phyloP scores from a whole-genome alignment of 2,329 filamentous ascomycete genomes.

The Cercospora nicotianae region DNA sequence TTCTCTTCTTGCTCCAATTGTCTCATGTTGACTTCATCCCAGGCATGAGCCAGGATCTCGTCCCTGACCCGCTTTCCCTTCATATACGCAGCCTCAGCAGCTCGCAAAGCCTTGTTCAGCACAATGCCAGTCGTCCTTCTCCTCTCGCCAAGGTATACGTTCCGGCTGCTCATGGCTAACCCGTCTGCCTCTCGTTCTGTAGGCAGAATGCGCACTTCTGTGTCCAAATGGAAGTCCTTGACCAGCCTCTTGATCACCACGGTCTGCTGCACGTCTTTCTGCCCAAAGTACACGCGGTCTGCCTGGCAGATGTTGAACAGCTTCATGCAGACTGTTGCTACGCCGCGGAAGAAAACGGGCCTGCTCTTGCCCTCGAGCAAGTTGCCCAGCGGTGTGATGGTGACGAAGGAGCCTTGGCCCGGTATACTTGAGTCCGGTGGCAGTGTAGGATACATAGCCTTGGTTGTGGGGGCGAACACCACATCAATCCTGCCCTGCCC shows the following conservation, averaged over 20 bases:
- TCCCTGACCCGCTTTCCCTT: slow-evolving; percentile 56
- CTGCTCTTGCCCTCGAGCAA: slow-evolving; percentile 81
- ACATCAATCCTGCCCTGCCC: slow-evolving; percentile 68
- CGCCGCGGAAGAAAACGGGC: slow-evolving; percentile 93
- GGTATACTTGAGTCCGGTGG: slow-evolving; percentile 70
- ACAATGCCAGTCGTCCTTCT: slow-evolving; percentile 72
- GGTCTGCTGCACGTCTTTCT: slow-evolving; percentile 97
- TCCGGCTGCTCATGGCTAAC: slow-evolving; percentile 86
- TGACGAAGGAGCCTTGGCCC: slow-evolving; percentile 85
- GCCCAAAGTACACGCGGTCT: slow-evolving; percentile 85
- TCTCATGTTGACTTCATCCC: slow-evolving; percentile 57
- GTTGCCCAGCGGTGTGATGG: slow-evolving; percentile 78
- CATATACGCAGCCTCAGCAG: slow-evolving; percentile 68
- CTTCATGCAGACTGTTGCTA: slow-evolving; percentile 95
- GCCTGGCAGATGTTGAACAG: slow-evolving; percentile 80
- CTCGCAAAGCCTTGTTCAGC: slow-evolving; percentile 66
- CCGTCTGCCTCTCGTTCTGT: slow-evolving; percentile 79
- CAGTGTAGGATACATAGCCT: slow-evolving; percentile 84
- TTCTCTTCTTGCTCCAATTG: slow-evolving; percentile 63
- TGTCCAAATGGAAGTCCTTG: slow-evolving; percentile 78
- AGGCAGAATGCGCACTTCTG: slow-evolving; percentile 68
- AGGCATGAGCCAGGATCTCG: slow-evolving; percentile 71
- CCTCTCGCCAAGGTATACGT: slow-evolving; percentile 82
- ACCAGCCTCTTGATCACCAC: slow-evolving; percentile 86
- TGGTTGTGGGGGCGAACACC: slow-evolving; percentile 80